Percentiles rank a stretch among this genome's conserved stretches.
These are phyloP conservation scores for Phytophthora ramorum DNA, from an alignment of 352 stramenopile species.

Conservation along the genomic window DNA sequence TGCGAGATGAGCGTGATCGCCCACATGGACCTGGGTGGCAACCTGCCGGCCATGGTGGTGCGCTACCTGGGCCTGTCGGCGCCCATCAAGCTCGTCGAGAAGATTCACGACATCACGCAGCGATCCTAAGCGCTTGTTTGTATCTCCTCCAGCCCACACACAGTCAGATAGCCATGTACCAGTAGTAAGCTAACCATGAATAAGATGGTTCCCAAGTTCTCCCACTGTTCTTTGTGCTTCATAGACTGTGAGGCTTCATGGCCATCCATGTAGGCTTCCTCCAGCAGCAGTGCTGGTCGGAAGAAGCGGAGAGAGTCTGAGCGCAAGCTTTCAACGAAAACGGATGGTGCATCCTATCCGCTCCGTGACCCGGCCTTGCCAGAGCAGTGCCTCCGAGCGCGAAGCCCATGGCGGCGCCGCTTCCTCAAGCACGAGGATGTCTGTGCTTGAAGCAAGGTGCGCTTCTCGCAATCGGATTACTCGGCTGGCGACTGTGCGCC, in stretches of 20 bases:
- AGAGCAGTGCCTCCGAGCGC: no score
- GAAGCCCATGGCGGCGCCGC: no score
- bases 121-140: conserved; percentile 23
- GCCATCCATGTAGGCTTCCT: no score
- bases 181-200: conserved; percentile 34
- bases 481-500: neutral
- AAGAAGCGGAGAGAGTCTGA: conserved; percentile 34
- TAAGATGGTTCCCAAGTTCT: conserved; percentile 23
- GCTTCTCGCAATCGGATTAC: neutral
- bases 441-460: neutral
- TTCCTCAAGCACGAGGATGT: no score
- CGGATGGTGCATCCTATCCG: neutral
- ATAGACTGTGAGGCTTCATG: no score
- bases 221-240: neutral
- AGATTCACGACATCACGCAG: conserved; percentile 58
- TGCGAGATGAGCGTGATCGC: conserved; percentile 76
- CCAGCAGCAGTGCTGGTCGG: conserved; percentile 21
- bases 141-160: conserved; percentile 16
- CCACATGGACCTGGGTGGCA: conserved; percentile 82
- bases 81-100: conserved; percentile 86
- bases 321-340: conserved; percentile 19
- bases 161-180: conserved; percentile 38
- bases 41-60: conserved; percentile 73
- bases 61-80: conserved; percentile 78
- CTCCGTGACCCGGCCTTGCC: neutral